Base-by-base conservation (phyloP, 1,284 basidiomycete species). In the Naganishia sp. region DNA sequence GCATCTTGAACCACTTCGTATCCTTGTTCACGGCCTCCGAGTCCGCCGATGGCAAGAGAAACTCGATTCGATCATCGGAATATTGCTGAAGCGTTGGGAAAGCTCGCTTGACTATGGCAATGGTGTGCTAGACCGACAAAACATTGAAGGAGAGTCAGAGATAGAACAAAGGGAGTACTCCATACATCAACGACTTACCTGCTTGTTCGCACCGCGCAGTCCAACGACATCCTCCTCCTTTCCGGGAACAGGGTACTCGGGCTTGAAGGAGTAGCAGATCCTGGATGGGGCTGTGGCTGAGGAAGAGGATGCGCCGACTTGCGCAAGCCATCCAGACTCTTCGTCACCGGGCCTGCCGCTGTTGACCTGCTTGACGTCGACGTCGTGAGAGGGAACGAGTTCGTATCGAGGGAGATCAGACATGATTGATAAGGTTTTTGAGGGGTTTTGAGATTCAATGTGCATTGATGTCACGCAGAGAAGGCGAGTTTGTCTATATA, bases 181-280 rank as follows among this genome's bases (percentile, higher is more conserved):
- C 28, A 28, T 39, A 13, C 6, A 7, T 7, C 7, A 36, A 4
- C 45, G 16, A 52, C 59, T 50, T 10, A 61, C 59, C 59, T 61
- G 21, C 48, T 61, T 61, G 59, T 28, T 61, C 13, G 48, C 28
- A 16, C 59, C 59, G 16, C 59, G 33, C 11, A 61, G 43, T 15
- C 59, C 59, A 3, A 61, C 59, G 9, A 61, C 59, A 52, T 61
- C 59, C 48, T 61, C 59, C 48, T 50, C 59, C 48, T 61, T 61
- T 16, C 59, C 59, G 18, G 59, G 48, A 5, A 61, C 59, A 16
- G 59, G 59, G 15, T 61, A 61, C 49, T 61, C 59, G 21, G 59
- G 59, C 33, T 61, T 61, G 59, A 61, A 61, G 15, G 59, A 61
- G 16, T 61, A 61, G 28, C 59, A 61, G 23, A 61, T 61, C 59